phyloP scores from a whole-genome alignment of 176 grass and related monocot genomes.

The Musa schizocarpa region DNA sequence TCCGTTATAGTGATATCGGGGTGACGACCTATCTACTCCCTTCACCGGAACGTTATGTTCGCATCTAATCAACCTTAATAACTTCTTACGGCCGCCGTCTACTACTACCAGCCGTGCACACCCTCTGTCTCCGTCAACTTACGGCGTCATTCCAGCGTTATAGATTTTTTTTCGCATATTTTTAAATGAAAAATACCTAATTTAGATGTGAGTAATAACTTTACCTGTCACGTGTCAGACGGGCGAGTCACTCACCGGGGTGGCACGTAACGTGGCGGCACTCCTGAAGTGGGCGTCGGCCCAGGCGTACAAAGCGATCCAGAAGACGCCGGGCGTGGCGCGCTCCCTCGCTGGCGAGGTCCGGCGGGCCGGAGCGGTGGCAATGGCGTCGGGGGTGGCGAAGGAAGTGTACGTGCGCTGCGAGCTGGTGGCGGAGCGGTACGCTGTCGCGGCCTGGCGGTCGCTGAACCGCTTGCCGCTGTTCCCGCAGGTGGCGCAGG shows the following conservation, averaged over 20 bases:
- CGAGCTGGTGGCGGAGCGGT: constrained; percentile 60
- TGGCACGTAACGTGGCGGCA: constrained; percentile 38
- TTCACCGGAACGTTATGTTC: too few species aligned
- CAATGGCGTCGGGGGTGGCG: constrained; percentile 12
- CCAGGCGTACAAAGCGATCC: constrained; percentile 25
- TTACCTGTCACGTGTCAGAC: constrained; percentile 30
- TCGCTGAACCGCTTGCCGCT: constrained; percentile 63
- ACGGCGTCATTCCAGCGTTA: background rate
- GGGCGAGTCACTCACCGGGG: constrained; percentile 29
- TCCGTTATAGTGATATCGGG: too few species aligned
- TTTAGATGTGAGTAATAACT: too few species aligned
- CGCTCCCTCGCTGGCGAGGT: constrained; percentile 34
- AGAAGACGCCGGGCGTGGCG: constrained; percentile 30
- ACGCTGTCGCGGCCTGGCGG: constrained; percentile 59
- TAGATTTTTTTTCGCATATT: too few species aligned
- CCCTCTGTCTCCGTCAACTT: background rate
- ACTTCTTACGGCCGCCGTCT: background rate
- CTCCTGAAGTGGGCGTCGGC: constrained; percentile 30
- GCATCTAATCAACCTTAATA: too few species aligned
- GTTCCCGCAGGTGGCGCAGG: constrained; percentile 54
- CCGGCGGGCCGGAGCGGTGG: constrained; percentile 31
- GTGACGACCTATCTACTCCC: too few species aligned
- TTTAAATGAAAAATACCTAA: too few species aligned
- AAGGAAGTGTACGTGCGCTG: constrained; percentile 45
- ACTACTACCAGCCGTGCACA: background rate